Evolutionary conservation across 768 basidiomycete genomes (phyloP).

Genomic region (Podaxis sp.): DNA sequence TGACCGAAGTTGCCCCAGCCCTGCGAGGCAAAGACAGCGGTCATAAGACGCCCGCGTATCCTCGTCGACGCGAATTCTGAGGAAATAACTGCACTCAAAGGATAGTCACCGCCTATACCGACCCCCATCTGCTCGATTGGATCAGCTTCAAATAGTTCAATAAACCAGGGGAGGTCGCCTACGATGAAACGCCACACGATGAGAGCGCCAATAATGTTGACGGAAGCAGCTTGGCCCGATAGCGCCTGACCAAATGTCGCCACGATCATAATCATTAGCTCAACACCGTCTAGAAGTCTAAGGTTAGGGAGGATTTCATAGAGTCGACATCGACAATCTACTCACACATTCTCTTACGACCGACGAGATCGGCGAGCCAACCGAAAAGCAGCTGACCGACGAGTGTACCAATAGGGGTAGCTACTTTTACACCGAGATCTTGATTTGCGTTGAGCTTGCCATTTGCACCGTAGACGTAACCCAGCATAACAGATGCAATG

Average conservation of each 20-base stretch:
- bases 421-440: slow-evolving; percentile 75
- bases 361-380: slow-evolving; percentile 74
- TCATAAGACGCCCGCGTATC: slow-evolving; percentile 84
- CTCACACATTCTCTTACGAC: slow-evolving; percentile 80
- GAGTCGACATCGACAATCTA: slow-evolving; percentile 11
- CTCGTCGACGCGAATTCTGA: slow-evolving; percentile 84
- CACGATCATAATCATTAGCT: slow-evolving; percentile 80
- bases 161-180: slow-evolving; percentile 15
- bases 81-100: slow-evolving; percentile 80
- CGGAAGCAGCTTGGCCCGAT: slow-evolving; percentile 61
- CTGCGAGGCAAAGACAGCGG: slow-evolving; percentile 81
- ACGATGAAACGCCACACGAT: slow-evolving; percentile 83
- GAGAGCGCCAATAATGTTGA: slow-evolving; percentile 72
- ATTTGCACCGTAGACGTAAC: slow-evolving; percentile 67
- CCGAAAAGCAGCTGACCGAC: slow-evolving; percentile 78
- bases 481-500: slow-evolving; percentile 81
- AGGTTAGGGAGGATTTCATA: not conserved
- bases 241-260: slow-evolving; percentile 80
- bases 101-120: slow-evolving; percentile 90
- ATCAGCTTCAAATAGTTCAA: not conserved
- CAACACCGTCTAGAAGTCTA: slow-evolving; percentile 52
- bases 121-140: slow-evolving; percentile 54
- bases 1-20: slow-evolving; percentile 84
- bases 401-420: slow-evolving; percentile 73
- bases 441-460: slow-evolving; percentile 55